A percentile compares a stretch with the other conserved stretches of the same genome.
phyloP scores from a whole-genome alignment of 805 yeast genomes.

The Saturnispora besseyi region DNA sequence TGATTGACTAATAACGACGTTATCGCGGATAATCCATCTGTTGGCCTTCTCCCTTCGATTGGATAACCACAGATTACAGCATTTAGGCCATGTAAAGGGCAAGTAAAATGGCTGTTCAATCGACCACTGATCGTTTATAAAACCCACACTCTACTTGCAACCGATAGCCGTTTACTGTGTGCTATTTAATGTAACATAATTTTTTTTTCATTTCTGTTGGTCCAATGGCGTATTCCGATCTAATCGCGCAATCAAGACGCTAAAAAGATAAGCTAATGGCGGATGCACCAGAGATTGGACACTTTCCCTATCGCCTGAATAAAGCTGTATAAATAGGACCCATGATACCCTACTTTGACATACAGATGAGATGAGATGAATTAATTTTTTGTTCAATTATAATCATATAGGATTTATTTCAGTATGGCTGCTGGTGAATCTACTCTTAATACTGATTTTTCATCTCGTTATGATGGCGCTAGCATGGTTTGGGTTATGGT shows the following conservation, averaged over 20 bases:
- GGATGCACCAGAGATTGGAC: not conserved
- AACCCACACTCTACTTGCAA: too few species aligned
- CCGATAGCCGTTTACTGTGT: too few species aligned
- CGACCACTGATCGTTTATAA: too few species aligned
- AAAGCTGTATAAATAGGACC: not conserved
- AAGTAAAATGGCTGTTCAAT: too few species aligned
- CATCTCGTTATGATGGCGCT: slow-evolving; percentile 58
- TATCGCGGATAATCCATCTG: too few species aligned
- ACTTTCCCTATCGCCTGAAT: not conserved
- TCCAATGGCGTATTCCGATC: not conserved
- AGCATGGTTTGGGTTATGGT: slow-evolving; percentile 83
- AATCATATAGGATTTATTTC: not conserved
- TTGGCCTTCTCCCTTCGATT: too few species aligned
- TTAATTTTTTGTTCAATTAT: not conserved
- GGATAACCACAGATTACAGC: too few species aligned
- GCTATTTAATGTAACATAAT: not conserved
- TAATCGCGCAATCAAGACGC: not conserved
- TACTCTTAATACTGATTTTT: slow-evolving; percentile 43
- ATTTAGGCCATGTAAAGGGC: too few species aligned
- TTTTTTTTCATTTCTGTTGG: not conserved
- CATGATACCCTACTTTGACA: not conserved
- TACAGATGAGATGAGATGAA: not conserved
- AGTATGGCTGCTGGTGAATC: not conserved
- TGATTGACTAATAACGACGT: too few species aligned
- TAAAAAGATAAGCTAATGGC: not conserved